Percentiles rank a stretch among this genome's conserved stretches.
phyloP scores from a whole-genome alignment of 768 basidiomycete genomes.

The Lactifluus volemus region DNA sequence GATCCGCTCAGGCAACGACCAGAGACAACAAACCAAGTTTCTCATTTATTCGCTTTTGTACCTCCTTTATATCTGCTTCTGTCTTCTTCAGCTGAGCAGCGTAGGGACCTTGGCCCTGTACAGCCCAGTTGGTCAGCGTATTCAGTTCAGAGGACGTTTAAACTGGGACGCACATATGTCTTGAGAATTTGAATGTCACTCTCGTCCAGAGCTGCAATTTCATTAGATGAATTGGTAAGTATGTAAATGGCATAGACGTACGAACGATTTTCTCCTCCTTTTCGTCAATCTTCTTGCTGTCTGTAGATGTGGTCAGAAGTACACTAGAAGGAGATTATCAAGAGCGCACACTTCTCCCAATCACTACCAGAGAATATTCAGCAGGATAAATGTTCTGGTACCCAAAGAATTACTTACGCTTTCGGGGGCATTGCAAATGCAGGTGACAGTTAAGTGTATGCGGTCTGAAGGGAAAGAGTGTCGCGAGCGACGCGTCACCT shows the following conservation, averaged over 20 bases:
- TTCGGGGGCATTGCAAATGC: slow-evolving; percentile 77
- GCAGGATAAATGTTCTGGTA: background rate
- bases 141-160: too few relatives aligned
- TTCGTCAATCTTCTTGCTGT: slow-evolving; percentile 76
- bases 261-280: slow-evolving; percentile 88
- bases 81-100: slow-evolving; percentile 80
- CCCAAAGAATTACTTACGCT: slow-evolving; percentile 54
- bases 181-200: slow-evolving; percentile 98
- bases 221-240: slow-evolving; percentile 10
- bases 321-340: background rate
- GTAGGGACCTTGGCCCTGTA: slow-evolving; percentile 96
- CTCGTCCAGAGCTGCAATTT: slow-evolving; percentile 74
- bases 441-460: slow-evolving; percentile 20
- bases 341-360: slow-evolving; percentile 90
- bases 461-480: background rate
- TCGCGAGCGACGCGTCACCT: slow-evolving; percentile 28
- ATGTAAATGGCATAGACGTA: background rate
- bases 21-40: slow-evolving; percentile 62
- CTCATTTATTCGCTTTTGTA: slow-evolving; percentile 96
- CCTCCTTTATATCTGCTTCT: slow-evolving; percentile 88
- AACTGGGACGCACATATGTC: slow-evolving; percentile 66
- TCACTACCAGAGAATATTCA: slow-evolving; percentile 46
- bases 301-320: slow-evolving; percentile 32
- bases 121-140: slow-evolving; percentile 1
- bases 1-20: background rate